Evolutionary conservation across 2,329 filamentous ascomycete genomes (phyloP), one percentile per base, ranked within the genome.

Genomic region (Massarina eburnea): DNA sequence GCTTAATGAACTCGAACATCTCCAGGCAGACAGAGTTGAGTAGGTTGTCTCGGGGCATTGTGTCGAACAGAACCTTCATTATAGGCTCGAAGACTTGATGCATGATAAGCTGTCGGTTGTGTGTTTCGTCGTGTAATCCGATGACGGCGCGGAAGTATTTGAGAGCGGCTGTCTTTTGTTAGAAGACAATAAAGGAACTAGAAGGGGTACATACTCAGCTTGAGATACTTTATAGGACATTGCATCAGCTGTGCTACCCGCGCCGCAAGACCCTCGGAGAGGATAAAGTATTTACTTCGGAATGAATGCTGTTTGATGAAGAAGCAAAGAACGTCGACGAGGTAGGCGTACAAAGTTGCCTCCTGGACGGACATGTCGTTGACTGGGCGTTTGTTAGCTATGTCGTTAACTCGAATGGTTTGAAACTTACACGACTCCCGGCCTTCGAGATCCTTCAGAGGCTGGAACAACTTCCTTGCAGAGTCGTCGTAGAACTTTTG

Each of bases 21-120:
- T 99, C 94, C 8, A 97, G 78, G 59, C 90, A 96, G 8, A 91
- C 92, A 1, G 92, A 97, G 68, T 94, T 95, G 24, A 97, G 79
- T 3, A 99, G 78, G 58, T 96, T 97, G 69, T 99, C 92, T 33
- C 91, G 83, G 1, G 91, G 89, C 81, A 96, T 87, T 0, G 90
- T 94, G 55, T 88, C 83, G 44, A 87, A 81, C 26, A 97, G 80
- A 29, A 96, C 85, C 55, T 94, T 83, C 12, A 99, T 76, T 26
- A 97, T 88, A 1, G 91, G 88, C 32, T 87, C 88, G 48, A 97
- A 84, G 0, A 94, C 83, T 48, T 85, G 83, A 65, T 91, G 87
- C 56, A 91, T 84, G 20, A 86, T 87, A 58, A 97, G 81, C 58
- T 96, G 86, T 43, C 85, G 86, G 61, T 90, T 85, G 67, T 96